Conservation (phyloP, 495 filamentous ascomycete genomes). For the Aspergillus panamensis region DNA sequence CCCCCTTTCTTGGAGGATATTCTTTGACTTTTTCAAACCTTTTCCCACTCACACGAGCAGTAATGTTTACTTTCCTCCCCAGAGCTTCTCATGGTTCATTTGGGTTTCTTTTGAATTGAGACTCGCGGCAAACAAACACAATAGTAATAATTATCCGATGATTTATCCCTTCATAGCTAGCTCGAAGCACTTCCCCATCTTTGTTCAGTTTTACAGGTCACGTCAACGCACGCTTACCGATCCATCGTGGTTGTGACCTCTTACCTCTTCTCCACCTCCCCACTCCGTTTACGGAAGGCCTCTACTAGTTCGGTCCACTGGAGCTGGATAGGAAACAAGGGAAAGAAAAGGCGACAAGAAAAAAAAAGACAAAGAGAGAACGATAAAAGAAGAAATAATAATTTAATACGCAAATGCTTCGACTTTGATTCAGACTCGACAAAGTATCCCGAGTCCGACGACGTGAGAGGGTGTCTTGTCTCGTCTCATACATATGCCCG, state of each 20-base stretch:
- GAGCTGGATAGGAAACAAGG: neutral
- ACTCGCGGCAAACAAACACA: neutral
- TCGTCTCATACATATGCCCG: slow-evolving; percentile 5
- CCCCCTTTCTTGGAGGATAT: neutral
- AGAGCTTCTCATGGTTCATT: slow-evolving; percentile 1
- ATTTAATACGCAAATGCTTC: slow-evolving; percentile 7
- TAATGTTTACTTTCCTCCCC: slow-evolving; percentile 11
- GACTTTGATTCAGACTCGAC: neutral
- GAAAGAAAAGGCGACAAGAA: neutral
- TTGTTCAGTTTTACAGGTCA: neutral
- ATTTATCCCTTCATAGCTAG: neutral
- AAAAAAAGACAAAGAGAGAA: neutral
- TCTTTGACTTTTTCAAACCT: neutral
- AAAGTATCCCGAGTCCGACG: slow-evolving; percentile 6
- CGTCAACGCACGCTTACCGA: neutral
- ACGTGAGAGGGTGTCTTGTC: slow-evolving; percentile 21
- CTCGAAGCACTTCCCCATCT: neutral
- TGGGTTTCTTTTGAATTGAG: slow-evolving; percentile 5
- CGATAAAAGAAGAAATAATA: neutral
- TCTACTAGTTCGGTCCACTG: neutral
- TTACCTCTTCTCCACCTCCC: slow-evolving; percentile 13
- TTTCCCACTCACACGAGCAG: slow-evolving; percentile 3
- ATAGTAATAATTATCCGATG: neutral
- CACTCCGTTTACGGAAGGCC: slow-evolving; percentile 16
- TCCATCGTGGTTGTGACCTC: slow-evolving; percentile 1